These are phyloP conservation scores for Aspergillus bombycis DNA, from an alignment of 2,329 filamentous ascomycete species.

Conservation along the genomic window DNA sequence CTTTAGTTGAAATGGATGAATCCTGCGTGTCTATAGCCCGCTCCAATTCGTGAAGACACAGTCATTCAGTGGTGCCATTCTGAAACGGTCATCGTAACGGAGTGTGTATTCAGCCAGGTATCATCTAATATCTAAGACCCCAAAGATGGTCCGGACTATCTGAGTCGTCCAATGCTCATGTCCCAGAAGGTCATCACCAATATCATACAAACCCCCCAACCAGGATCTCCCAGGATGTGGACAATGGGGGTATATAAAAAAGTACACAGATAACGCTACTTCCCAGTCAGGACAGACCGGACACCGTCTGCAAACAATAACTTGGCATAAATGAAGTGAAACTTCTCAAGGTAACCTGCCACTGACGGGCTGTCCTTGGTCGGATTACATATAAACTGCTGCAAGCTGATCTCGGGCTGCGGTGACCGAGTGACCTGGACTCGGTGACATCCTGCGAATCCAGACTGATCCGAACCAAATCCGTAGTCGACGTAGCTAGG, in stretches of 20 bases:
- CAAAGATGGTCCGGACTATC: not conserved
- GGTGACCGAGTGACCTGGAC: slow-evolving; percentile 18
- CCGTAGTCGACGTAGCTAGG: slow-evolving; percentile 22
- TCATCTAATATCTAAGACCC: not conserved
- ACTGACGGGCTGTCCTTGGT: slow-evolving; percentile 8
- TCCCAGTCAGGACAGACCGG: not conserved
- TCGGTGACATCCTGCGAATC: slow-evolving; percentile 20
- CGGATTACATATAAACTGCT: slow-evolving; percentile 23
- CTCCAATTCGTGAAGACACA: not conserved
- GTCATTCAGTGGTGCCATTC: not conserved
- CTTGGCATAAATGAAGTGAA: not conserved
- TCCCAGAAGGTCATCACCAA: not conserved
- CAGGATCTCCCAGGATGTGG: not conserved
- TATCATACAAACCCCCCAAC: not conserved
- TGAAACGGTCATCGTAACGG: not conserved
- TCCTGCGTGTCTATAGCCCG: not conserved
- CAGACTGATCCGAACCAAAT: slow-evolving; percentile 18
- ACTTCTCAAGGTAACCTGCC: not conserved
- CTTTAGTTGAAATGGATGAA: not conserved
- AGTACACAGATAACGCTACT: not conserved
- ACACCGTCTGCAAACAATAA: not conserved
- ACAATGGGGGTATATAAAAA: not conserved
- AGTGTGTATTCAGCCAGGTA: not conserved
- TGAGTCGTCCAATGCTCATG: not conserved
- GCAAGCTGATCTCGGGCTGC: slow-evolving; percentile 6